Evolutionary conservation across 257 asterid genomes (phyloP), one percentile per base, ranked within the genome.

Genomic region (Jaltomata sinuosa): DNA sequence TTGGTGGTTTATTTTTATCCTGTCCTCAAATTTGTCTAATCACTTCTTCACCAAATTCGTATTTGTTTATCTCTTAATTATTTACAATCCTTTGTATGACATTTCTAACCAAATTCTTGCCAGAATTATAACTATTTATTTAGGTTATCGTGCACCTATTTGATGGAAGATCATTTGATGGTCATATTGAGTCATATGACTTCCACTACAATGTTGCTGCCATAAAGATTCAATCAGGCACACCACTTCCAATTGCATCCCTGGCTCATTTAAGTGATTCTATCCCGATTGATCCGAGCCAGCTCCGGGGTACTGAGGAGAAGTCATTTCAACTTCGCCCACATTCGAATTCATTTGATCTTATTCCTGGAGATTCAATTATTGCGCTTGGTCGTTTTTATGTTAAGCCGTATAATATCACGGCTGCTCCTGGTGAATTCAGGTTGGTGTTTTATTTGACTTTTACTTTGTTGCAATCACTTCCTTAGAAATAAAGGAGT

Each of bases 371-470:
- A n/a, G 79, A 45, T 65, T 27, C 27, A 59, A 18, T 82, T 40
- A 65, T 82, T 40, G 85, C 85, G 1, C 29, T 82, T 40, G 79
- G 80, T 62, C 80, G 80, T 31, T 65, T 59, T 49, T 6, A 27
- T 16, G 18, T 1, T 18, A 65, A 62, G 29, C 79, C 85, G 19
- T 82, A 38, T 47, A 80, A 62, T 25, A 49, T 82, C 42, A 82
- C 47, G 85, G 61, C 78, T 34, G 85, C 80, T 47, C 64, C 80
- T 9, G 79, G 85, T 82, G 61, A 82, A 82, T 64, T 61, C 53
- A 61, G 80, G 84, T 59, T 5, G 34, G 80, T 81, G 22, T 31
- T 38, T 81, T 38, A 18, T 69, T 69, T 69, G 29, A 19, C 50
- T 36, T 67, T 69, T 69, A 34, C 12, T 69, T 69, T 69, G 5